Conservation (phyloP, 2,329 filamentous ascomycete genomes). For the Neurospora crassa region DNA sequence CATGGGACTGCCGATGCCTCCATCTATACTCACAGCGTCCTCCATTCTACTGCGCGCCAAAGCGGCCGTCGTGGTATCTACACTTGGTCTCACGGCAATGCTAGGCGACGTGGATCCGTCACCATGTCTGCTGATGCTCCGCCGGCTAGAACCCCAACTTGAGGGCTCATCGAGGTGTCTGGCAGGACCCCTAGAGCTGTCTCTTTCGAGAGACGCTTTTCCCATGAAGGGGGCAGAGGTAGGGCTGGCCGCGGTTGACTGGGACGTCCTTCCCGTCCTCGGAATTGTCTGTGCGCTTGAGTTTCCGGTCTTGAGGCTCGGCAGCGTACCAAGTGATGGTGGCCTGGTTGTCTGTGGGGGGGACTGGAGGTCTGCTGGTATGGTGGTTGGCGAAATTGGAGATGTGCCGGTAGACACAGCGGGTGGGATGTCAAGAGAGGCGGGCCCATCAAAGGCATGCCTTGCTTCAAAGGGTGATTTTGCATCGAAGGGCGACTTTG, state of each 20-base stretch:
- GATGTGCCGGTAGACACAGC: background rate
- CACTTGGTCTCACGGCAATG: slow-evolving; percentile 26
- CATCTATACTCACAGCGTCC: slow-evolving; percentile 35
- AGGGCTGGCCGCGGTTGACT: slow-evolving; percentile 33
- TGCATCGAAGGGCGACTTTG: background rate
- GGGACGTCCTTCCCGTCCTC: slow-evolving; percentile 33
- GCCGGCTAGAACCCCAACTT: slow-evolving; percentile 27
- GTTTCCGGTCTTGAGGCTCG: slow-evolving; percentile 32
- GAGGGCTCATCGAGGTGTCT: slow-evolving; percentile 34
- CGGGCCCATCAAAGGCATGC: background rate
- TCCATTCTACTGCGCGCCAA: slow-evolving; percentile 24
- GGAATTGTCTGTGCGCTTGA: slow-evolving; percentile 31
- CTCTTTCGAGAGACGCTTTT: slow-evolving; percentile 37
- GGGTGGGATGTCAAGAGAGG: background rate
- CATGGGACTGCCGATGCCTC: slow-evolving; percentile 32
- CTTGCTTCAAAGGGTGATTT: background rate
- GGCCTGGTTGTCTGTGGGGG: slow-evolving; percentile 36
- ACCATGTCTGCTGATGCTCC: slow-evolving; percentile 31
- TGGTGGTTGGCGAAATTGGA: slow-evolving; percentile 21
- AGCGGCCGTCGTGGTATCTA: slow-evolving; percentile 25
- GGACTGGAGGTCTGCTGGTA: slow-evolving; percentile 31
- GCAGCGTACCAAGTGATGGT: slow-evolving; percentile 37
- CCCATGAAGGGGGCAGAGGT: slow-evolving; percentile 40
- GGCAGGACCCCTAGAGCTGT: slow-evolving; percentile 31
- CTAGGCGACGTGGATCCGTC: slow-evolving; percentile 30